These are phyloP conservation scores for Acacia pycnantha DNA, from an alignment of 331 rosid genomes.

Conservation along the genomic window DNA sequence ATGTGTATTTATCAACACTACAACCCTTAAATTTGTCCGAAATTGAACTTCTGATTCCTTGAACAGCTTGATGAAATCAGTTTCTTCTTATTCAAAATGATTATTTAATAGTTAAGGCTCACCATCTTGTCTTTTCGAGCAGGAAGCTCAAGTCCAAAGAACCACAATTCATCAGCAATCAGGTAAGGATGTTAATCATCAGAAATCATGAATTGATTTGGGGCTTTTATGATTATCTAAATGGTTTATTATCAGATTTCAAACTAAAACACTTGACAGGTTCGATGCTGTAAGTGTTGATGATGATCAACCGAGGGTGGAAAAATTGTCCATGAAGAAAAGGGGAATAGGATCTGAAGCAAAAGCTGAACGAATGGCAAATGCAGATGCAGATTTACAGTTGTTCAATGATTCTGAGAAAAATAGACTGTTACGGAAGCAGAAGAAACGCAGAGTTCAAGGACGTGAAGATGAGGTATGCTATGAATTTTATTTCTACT, in stretches of 20 bases:
- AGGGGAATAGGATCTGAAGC: slow-evolving; percentile 57
- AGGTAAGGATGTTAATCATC: slow-evolving; percentile 32
- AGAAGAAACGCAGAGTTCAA: slow-evolving; percentile 80
- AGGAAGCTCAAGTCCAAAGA: slow-evolving; percentile 45
- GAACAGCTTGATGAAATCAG: slow-evolving; percentile 13
- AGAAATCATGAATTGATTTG: slow-evolving; percentile 26
- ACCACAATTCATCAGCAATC: slow-evolving; percentile 13
- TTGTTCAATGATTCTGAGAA: slow-evolving; percentile 74
- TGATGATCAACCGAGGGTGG: slow-evolving; percentile 47
- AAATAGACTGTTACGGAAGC: slow-evolving; percentile 85
- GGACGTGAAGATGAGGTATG: slow-evolving; percentile 96
- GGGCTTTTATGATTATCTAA: slow-evolving; percentile 1
- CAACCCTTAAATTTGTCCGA: slow-evolving; percentile 8
- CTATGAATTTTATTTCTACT: slow-evolving; percentile 4
- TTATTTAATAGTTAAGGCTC: slow-evolving; percentile 11
- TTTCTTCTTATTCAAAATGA: background rate
- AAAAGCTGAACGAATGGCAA: slow-evolving; percentile 65
- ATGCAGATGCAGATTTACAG: slow-evolving; percentile 77
- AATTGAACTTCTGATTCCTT: slow-evolving; percentile 13
- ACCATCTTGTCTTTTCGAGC: slow-evolving; percentile 25
- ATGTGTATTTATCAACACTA: slow-evolving; percentile 15
- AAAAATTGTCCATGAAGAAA: slow-evolving; percentile 50
- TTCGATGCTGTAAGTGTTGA: slow-evolving; percentile 35
- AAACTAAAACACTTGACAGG: slow-evolving; percentile 30
- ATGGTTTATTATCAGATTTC: background rate